Conservation (phyloP, 2,329 filamentous ascomycete species). For the Pyricularia grisea region DNA sequence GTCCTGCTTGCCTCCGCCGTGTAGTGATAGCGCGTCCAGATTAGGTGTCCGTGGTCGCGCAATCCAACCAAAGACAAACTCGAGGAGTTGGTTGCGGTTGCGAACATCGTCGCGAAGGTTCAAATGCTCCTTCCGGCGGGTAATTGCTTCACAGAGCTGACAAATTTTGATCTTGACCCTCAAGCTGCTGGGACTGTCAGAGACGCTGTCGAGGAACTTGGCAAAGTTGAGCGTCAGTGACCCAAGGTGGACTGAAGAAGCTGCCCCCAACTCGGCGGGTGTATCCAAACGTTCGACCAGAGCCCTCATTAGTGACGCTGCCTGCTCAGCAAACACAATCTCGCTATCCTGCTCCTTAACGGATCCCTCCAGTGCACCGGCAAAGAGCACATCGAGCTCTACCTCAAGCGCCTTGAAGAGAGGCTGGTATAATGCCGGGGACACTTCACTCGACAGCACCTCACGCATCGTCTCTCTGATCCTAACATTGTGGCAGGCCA, state of each 20-base stretch:
- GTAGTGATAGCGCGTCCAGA: conserved; percentile 28
- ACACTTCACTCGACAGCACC: conserved; percentile 56
- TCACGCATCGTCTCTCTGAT: conserved; percentile 60
- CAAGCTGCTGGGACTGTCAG: conserved; percentile 45
- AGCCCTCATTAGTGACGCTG: conserved; percentile 51
- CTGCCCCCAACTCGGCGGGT: conserved; percentile 51
- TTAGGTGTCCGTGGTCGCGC: conserved; percentile 46
- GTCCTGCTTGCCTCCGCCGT: conserved; percentile 38
- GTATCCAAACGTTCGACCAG: conserved; percentile 57
- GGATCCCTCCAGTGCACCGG: conserved; percentile 37
- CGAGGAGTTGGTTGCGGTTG: conserved; percentile 58
- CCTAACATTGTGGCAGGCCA: conserved; percentile 54
- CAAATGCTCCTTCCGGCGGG: conserved; percentile 56
- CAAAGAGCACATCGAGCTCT: conserved; percentile 54
- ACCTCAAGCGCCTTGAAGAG: conserved; percentile 57
- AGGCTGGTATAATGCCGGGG: conserved; percentile 49
- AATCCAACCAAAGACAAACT: conserved; percentile 62
- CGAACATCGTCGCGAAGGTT: conserved; percentile 61
- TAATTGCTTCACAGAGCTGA: conserved; percentile 56
- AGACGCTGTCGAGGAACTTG: conserved; percentile 51
- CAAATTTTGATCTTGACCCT: conserved; percentile 62
- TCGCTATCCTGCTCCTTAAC: conserved; percentile 48
- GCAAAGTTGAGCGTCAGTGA: conserved; percentile 56
- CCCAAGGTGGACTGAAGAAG: conserved; percentile 55
- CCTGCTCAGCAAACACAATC: conserved; percentile 58